phyloP scores from a whole-genome alignment of 805 yeast genomes.

The Starmerella floricola region DNA sequence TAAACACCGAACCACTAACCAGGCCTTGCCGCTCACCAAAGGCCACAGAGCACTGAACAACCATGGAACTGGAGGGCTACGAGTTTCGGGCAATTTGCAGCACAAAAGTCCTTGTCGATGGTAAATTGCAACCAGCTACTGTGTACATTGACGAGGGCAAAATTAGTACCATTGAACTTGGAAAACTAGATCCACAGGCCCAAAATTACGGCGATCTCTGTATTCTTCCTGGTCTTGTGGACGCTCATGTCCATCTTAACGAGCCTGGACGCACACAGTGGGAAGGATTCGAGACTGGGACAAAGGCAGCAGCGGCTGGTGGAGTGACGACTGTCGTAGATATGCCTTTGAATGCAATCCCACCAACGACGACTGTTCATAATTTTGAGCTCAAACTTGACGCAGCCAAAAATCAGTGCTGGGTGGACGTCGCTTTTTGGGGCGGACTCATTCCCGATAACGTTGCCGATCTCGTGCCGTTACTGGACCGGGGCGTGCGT shows the following conservation, averaged over 20 bases:
- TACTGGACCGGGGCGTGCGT: slow-evolving; percentile 74
- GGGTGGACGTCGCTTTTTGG: slow-evolving; percentile 95
- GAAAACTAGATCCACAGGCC: slow-evolving; percentile 14
- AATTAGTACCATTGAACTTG: slow-evolving; percentile 35
- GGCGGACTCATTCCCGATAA: slow-evolving; percentile 86
- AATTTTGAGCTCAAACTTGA: slow-evolving; percentile 61
- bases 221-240: slow-evolving; percentile 87
- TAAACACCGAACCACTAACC: too few species aligned
- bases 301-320: slow-evolving; percentile 87
- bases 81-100: slow-evolving; percentile 8
- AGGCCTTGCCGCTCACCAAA: too few species aligned
- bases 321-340: slow-evolving; percentile 94
- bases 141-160: slow-evolving; percentile 38
- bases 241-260: slow-evolving; percentile 84
- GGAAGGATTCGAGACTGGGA: slow-evolving; percentile 96
- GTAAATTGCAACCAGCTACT: slow-evolving; percentile 24
- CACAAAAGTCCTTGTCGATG: slow-evolving; percentile 23
- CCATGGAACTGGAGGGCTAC: background rate
- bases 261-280: slow-evolving; percentile 96
- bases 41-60: background rate
- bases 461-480: slow-evolving; percentile 54
- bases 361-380: slow-evolving; percentile 80
- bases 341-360: slow-evolving; percentile 93
- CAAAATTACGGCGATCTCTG: slow-evolving; percentile 51
- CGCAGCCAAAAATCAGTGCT: slow-evolving; percentile 70